These are phyloP conservation scores for Gymnopus androsaceus DNA, from an alignment of 1,284 basidiomycete species.

Conservation along the genomic window DNA sequence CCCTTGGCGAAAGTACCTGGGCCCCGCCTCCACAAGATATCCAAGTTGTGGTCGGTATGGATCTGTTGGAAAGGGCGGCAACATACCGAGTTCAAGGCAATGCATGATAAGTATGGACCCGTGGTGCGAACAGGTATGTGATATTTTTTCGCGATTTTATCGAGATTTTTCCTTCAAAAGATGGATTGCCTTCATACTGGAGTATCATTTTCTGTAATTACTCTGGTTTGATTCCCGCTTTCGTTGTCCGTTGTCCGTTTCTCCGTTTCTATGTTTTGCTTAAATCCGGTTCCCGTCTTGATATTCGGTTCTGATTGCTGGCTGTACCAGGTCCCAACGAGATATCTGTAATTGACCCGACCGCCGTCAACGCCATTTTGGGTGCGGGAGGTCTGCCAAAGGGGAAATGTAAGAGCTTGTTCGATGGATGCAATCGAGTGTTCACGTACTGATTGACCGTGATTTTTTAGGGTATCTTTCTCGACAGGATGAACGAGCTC, in stretches of 20 bases:
- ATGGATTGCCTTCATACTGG: neutral
- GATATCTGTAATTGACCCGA: conserved; percentile 44
- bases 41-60: conserved; percentile 37
- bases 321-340: conserved; percentile 54
- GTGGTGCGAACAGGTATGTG: conserved; percentile 43
- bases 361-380: conserved; percentile 46
- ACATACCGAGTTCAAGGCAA: conserved; percentile 31
- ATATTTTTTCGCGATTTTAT: too few relatives aligned
- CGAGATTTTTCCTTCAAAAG: neutral
- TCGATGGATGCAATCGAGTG: neutral
- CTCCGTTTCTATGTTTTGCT: neutral
- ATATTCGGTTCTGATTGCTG: neutral
- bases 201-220: neutral
- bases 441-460: neutral
- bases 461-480: conserved; percentile 20
- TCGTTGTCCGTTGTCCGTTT: neutral
- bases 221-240: neutral
- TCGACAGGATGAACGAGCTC: conserved; percentile 29
- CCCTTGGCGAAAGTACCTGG: conserved; percentile 45
- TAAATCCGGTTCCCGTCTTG: neutral
- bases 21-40: conserved; percentile 37
- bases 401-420: conserved; percentile 46
- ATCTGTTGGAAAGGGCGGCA: conserved; percentile 37
- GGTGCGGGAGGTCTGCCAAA: conserved; percentile 50
- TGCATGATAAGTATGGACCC: conserved; percentile 46